These are phyloP conservation scores for Cephaloascus fragrans DNA, from an alignment of 805 yeast species.

Conservation along the genomic window DNA sequence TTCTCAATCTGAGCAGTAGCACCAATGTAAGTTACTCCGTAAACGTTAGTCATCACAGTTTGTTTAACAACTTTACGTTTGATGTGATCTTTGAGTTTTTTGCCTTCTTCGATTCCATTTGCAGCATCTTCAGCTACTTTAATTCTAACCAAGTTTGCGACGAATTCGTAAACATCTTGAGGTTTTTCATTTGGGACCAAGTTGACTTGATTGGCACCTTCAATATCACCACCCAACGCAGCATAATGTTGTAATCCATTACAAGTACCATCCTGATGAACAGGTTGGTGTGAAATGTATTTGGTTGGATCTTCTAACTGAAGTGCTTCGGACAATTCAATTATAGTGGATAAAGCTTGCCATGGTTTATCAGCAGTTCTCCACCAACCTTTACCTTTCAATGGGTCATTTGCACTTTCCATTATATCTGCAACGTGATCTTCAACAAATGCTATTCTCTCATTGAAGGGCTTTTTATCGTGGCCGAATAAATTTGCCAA, in stretches of 20 bases:
- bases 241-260: conserved; percentile 84
- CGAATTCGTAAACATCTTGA: conserved; percentile 67
- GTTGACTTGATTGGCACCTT: conserved; percentile 77
- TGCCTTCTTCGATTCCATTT: conserved; percentile 44
- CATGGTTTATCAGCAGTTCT: conserved; percentile 69
- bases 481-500: conserved; percentile 65
- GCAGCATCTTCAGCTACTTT: conserved; percentile 45
- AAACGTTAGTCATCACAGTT: conserved; percentile 96
- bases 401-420: conserved; percentile 57
- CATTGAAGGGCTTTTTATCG: conserved; percentile 61
- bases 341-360: conserved; percentile 68
- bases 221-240: conserved; percentile 76
- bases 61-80: conserved; percentile 89
- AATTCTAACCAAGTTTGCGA: conserved; percentile 52
- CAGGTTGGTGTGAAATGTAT: conserved; percentile 62
- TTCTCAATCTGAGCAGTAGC: conserved; percentile 83
- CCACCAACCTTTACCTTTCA: conserved; percentile 56
- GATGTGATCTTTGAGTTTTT: conserved; percentile 48
- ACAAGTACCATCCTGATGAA: conserved; percentile 84
- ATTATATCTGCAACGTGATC: conserved; percentile 43
- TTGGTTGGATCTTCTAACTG: conserved; percentile 55
- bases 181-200: conserved; percentile 63
- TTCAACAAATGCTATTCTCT: conserved; percentile 51
- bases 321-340: conserved; percentile 55
- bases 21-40: conserved; percentile 92